Conservation (phyloP, 148 eudicot species). For the Amaranthus cruentus region DNA sequence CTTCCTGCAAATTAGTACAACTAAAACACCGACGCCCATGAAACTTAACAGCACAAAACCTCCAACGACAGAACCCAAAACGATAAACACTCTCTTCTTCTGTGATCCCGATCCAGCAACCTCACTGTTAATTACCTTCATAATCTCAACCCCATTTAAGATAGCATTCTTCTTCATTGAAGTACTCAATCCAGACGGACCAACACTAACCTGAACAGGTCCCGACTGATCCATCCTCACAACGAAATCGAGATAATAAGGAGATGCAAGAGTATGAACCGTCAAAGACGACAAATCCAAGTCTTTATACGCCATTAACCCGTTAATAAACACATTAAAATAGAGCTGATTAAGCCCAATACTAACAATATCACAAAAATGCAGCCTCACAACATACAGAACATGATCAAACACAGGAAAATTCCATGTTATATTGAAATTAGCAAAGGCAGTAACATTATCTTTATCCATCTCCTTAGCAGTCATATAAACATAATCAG, state of each 20-base stretch:
- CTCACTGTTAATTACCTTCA: constrained; percentile 62
- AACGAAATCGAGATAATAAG: constrained; percentile 55
- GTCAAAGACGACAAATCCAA: constrained; percentile 69
- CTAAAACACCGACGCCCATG: constrained; percentile 27
- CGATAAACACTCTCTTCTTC: constrained; percentile 36
- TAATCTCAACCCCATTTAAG: constrained; percentile 88
- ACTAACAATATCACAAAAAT: constrained; percentile 74
- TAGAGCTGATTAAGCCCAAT: constrained; percentile 56
- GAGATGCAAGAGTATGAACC: constrained; percentile 44
- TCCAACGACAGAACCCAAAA: constrained; percentile 51
- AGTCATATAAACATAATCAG: constrained; percentile 80
- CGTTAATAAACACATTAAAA: constrained; percentile 73
- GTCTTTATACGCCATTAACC: constrained; percentile 61
- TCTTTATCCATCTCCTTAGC: constrained; percentile 79
- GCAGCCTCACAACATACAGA: constrained; percentile 66
- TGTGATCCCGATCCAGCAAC: constrained; percentile 13
- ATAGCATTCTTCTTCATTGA: constrained; percentile 59
- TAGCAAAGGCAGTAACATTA: constrained; percentile 27
- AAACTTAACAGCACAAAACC: constrained; percentile 39
- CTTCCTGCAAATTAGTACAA: constrained; percentile 39
- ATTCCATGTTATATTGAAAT: constrained; percentile 76
- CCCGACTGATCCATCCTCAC: constrained; percentile 50
- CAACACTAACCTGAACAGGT: constrained; percentile 55
- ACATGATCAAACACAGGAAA: constrained; percentile 50
- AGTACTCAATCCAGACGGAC: constrained; percentile 76